These are phyloP conservation scores for Datisca glomerata DNA, from an alignment of 306 rosid genomes.

Conservation along the genomic window DNA sequence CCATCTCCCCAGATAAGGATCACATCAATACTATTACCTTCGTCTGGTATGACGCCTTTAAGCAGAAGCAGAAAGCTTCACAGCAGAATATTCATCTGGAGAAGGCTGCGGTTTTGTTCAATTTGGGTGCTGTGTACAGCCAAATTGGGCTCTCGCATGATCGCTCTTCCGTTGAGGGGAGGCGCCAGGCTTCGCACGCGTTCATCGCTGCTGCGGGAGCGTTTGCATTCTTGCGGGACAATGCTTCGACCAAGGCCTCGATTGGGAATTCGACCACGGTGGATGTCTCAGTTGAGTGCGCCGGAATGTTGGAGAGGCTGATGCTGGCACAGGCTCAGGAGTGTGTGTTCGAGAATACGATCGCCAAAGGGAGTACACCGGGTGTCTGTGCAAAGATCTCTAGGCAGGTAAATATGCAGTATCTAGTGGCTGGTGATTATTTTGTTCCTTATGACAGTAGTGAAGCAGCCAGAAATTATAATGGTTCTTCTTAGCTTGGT, in stretches of 20 bases:
- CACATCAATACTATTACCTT: constrained; percentile 71
- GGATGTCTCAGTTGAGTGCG: constrained; percentile 73
- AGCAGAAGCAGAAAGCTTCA: constrained; percentile 68
- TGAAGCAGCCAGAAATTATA: too few species aligned
- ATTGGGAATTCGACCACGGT: constrained; percentile 69
- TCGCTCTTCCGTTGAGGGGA: constrained; percentile 70
- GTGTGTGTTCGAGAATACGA: constrained; percentile 83
- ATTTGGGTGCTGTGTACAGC: constrained; percentile 78
- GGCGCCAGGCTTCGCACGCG: constrained; percentile 69
- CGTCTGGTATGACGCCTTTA: constrained; percentile 88
- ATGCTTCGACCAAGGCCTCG: constrained; percentile 70
- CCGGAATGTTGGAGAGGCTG: constrained; percentile 86
- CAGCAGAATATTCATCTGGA: constrained; percentile 96
- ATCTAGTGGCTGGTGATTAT: neutral
- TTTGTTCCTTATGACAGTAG: neutral
- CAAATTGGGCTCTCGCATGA: constrained; percentile 83
- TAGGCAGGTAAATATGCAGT: constrained; percentile 57
- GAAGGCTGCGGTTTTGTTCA: constrained; percentile 78
- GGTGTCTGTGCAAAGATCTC: constrained; percentile 98
- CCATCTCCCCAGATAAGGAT: constrained; percentile 74
- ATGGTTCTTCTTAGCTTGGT: too few species aligned
- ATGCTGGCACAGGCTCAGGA: constrained; percentile 99
- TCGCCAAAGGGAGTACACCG: constrained; percentile 89
- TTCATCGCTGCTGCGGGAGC: constrained; percentile 84
- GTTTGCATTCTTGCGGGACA: constrained; percentile 57